A percentile compares a stretch with the other conserved stretches of the same genome.
phyloP scores from a whole-genome alignment of 2,329 filamentous ascomycete genomes.

The Pyricularia pennisetigena region DNA sequence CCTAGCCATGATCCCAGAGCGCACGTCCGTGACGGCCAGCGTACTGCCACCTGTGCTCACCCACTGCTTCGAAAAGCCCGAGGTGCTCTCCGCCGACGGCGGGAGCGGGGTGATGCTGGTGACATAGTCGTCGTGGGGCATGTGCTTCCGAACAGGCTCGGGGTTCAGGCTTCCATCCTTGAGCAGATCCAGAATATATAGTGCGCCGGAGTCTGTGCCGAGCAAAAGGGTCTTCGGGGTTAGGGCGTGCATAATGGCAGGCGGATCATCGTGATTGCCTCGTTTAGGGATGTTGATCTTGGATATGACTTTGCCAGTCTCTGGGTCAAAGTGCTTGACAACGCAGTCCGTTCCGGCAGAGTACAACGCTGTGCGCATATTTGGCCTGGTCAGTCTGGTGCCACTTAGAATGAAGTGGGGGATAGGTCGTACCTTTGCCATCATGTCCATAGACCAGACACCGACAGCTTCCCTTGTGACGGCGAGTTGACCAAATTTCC shows the following conservation, averaged over 20 bases:
- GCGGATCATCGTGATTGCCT: constrained; percentile 51
- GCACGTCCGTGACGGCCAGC: constrained; percentile 78
- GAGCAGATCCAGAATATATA: constrained; percentile 82
- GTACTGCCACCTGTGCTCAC: constrained; percentile 88
- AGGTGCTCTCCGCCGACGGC: constrained; percentile 69
- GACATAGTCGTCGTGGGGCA: constrained; percentile 87
- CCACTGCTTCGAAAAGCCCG: constrained; percentile 89
- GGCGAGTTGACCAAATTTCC: constrained; percentile 73
- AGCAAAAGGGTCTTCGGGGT: constrained; percentile 83
- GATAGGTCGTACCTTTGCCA: constrained; percentile 46
- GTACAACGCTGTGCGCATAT: constrained; percentile 37
- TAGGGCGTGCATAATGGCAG: constrained; percentile 71
- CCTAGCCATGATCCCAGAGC: constrained; percentile 74
- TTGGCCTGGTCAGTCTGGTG: not conserved
- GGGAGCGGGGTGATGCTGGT: constrained; percentile 80
- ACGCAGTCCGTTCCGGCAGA: constrained; percentile 51
- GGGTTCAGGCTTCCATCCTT: constrained; percentile 42
- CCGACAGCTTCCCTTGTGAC: constrained; percentile 92
- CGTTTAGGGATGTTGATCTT: constrained; percentile 68
- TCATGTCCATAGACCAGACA: constrained; percentile 70
- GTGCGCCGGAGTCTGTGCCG: constrained; percentile 78
- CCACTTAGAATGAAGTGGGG: not conserved
- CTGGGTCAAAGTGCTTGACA: constrained; percentile 43
- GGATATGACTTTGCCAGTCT: constrained; percentile 58
- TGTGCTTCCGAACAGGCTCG: constrained; percentile 68